These are phyloP conservation scores for Drosera spatulata DNA, from an alignment of 179 eudicot genomes.

Conservation along the genomic window DNA sequence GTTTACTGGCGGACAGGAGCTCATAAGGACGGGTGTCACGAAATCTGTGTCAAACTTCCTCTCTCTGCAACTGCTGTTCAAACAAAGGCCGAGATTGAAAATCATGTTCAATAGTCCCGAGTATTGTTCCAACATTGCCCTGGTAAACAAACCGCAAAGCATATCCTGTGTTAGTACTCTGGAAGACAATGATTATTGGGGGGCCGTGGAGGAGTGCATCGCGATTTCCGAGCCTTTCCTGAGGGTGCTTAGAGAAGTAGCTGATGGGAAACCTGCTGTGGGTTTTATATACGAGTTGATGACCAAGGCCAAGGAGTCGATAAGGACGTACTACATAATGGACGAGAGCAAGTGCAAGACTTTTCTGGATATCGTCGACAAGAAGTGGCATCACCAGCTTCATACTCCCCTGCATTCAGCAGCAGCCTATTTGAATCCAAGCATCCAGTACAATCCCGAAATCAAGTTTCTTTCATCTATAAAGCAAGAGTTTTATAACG, in stretches of 20 bases:
- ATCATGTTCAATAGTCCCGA: conserved; percentile 86
- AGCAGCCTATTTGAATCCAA: conserved; percentile 90
- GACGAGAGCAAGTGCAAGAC: conserved; percentile 91
- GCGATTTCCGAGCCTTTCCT: conserved; percentile 91
- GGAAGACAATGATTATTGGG: conserved; percentile 91
- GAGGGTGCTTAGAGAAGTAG: conserved; percentile 80
- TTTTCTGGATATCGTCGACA: conserved; percentile 77
- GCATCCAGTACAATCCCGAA: conserved; percentile 92
- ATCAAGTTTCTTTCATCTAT: conserved; percentile 66
- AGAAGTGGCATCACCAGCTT: conserved; percentile 72
- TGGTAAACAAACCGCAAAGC: conserved; percentile 62
- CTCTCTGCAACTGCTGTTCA: conserved; percentile 64
- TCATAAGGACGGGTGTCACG: conserved; percentile 70
- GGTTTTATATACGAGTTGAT: conserved; percentile 82
- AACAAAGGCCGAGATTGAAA: conserved; percentile 74
- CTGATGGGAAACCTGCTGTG: conserved; percentile 74
- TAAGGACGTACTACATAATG: conserved; percentile 92
- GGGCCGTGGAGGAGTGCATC: conserved; percentile 74
- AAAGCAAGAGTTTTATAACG: conserved; percentile 79
- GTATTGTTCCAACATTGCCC: conserved; percentile 39
- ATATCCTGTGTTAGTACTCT: conserved; percentile 45
- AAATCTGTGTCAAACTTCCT: conserved; percentile 68
- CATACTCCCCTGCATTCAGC: conserved; percentile 91
- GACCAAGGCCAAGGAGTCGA: conserved; percentile 91
- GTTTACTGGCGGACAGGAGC: conserved; percentile 71